phyloP scores from a whole-genome alignment of 2,329 filamentous ascomycete genomes.

The Beauveria pseudobassiana region DNA sequence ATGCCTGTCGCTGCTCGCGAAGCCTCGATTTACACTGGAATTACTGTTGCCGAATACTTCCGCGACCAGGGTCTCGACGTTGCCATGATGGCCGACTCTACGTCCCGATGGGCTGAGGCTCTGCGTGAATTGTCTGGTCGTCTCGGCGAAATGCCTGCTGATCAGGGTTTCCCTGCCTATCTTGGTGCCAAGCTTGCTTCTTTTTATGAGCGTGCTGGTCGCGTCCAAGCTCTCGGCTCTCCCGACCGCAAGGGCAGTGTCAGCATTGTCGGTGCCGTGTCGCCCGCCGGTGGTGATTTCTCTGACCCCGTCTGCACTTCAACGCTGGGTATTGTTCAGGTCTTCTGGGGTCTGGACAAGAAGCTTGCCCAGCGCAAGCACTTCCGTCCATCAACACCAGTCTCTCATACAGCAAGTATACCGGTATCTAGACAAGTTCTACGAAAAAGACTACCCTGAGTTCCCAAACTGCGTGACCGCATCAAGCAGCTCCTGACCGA shows the following conservation, averaged over 20 bases:
- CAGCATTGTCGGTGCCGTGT: constrained; percentile 96
- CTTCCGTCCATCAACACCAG: constrained; percentile 95
- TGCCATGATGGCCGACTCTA: constrained; percentile 99
- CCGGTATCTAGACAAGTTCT: constrained; percentile 82
- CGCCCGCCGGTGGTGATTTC: constrained; percentile 96
- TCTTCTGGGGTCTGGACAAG: constrained; percentile 99
- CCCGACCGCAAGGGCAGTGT: constrained; percentile 86
- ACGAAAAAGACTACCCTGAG: constrained; percentile 87
- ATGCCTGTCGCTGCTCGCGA: constrained; percentile 99
- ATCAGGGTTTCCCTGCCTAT: constrained; percentile 98
- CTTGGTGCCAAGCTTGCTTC: constrained; percentile 93
- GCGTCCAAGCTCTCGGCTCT: constrained; percentile 76
- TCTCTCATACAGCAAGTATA: constrained; percentile 96
- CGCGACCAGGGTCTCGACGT: constrained; percentile 94
- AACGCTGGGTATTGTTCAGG: constrained; percentile 94
- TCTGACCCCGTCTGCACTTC: constrained; percentile 93
- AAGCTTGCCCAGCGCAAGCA: constrained; percentile 98
- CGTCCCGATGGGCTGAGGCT: constrained; percentile 96
- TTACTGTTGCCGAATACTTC: constrained; percentile 94
- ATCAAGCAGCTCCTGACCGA: constrained; percentile 91
- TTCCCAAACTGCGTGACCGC: constrained; percentile 86
- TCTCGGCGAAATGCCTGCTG: constrained; percentile 98
- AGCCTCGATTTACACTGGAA: constrained; percentile 96
- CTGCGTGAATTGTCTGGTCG: constrained; percentile 98
- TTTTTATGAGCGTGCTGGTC: constrained; percentile 97